A percentile compares a stretch with the other conserved stretches of the same genome.
Conservation (phyloP, 2,329 filamentous ascomycete genomes). For the Colletotrichum sansevieriae region DNA sequence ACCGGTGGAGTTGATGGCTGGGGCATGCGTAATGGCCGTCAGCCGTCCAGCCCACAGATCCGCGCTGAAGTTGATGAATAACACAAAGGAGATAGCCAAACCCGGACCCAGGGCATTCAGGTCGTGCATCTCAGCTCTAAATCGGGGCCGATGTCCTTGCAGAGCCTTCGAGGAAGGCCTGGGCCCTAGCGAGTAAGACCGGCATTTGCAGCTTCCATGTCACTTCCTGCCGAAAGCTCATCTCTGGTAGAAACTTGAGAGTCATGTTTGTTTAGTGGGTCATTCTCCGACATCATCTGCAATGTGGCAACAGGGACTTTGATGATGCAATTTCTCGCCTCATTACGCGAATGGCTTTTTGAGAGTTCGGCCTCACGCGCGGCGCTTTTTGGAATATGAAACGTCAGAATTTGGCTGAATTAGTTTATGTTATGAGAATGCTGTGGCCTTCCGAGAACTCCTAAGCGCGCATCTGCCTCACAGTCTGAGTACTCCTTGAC, state of each 20-base stretch:
- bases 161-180: not conserved
- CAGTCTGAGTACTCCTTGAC: no score
- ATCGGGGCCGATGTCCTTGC: not conserved
- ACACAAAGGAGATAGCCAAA: conserved; percentile 68
- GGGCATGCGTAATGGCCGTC: conserved; percentile 66
- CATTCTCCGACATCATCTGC: not conserved
- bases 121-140: conserved; percentile 59
- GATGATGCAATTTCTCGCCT: conserved; percentile 27
- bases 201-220: not conserved
- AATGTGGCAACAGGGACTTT: not conserved
- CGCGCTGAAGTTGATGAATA: conserved; percentile 67
- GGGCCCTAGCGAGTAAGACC: not conserved
- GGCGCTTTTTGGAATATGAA: no score
- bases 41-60: conserved; percentile 67
- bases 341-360: conserved; percentile 20
- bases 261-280: not conserved
- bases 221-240: conserved; percentile 3
- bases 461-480: no score
- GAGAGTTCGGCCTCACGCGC: not conserved
- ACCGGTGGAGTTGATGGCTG: conserved; percentile 64
- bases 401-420: no score
- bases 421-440: no score
- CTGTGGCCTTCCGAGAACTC: no score
- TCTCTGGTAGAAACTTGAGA: not conserved
- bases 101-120: conserved; percentile 65